A percentile compares a stretch with the other conserved stretches of the same genome.
phyloP scores from a whole-genome alignment of 805 yeast species.

The Schizosaccharomyces octosporus region DNA sequence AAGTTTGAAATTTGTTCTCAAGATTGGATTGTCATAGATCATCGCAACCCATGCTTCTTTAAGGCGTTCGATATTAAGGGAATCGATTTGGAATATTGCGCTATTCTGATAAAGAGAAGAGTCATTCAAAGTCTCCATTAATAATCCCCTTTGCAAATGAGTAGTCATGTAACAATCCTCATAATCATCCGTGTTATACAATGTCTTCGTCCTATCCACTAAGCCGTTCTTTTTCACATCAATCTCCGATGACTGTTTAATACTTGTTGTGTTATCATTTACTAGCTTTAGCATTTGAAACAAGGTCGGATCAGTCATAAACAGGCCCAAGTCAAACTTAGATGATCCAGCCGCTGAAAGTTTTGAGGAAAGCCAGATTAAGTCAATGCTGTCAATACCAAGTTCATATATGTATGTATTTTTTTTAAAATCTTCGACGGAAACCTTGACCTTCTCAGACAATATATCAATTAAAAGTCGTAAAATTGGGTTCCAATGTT shows the following conservation, averaged over 20 bases:
- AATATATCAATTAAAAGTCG: not conserved
- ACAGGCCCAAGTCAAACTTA: not conserved
- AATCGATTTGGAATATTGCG: not conserved
- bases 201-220: not conserved
- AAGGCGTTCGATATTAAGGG: not conserved
- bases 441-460: not conserved
- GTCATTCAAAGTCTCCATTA: not conserved
- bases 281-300: not conserved
- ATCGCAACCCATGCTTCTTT: not conserved
- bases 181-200: not conserved
- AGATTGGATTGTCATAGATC: not conserved
- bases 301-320: not conserved
- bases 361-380: conserved; percentile 7
- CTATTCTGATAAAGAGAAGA: not conserved
- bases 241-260: not conserved
- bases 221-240: not conserved
- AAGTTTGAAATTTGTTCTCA: not conserved
- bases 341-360: not conserved
- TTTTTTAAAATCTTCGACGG: not conserved
- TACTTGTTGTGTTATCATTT: not conserved
- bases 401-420: conserved; percentile 6
- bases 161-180: not conserved
- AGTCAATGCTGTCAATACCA: conserved; percentile 10
- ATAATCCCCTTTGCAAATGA: not conserved
- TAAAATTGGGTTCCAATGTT: not conserved